Evolutionary conservation across 2,329 filamentous ascomycete species (phyloP).

Genomic region (Fusarium globosum): DNA sequence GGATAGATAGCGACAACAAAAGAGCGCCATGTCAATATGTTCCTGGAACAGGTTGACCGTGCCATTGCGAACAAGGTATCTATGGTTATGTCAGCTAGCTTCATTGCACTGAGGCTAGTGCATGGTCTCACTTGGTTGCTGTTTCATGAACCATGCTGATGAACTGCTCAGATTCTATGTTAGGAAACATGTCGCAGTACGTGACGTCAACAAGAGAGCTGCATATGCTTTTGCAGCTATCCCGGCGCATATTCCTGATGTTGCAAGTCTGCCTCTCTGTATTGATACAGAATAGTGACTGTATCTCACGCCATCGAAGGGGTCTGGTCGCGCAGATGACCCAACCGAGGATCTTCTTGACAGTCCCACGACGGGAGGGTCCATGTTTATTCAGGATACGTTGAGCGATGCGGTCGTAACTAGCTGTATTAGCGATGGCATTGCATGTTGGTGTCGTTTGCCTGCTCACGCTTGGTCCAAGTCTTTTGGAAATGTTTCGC

Average conservation of each 20-base stretch:
- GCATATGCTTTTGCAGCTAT: neutral
- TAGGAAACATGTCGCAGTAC: fast-evolving
- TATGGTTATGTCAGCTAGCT: fast-evolving
- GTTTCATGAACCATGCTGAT: neutral
- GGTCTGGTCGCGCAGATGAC: fast-evolving
- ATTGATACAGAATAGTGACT: neutral
- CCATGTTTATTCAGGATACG: fast-evolving
- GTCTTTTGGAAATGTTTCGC: fast-evolving
- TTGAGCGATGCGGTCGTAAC: fast-evolving
- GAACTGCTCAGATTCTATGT: fast-evolving
- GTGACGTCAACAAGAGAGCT: fast-evolving
- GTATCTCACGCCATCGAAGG: neutral
- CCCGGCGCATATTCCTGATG: fast-evolving
- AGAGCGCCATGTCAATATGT: neutral
- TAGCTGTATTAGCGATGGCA: fast-evolving
- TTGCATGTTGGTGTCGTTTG: too few relatives aligned
- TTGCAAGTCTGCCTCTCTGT: fast-evolving
- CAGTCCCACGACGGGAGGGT: fast-evolving
- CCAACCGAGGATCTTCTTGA: neutral
- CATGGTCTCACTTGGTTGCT: neutral
- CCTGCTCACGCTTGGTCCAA: neutral
- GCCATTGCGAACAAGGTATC: fast-evolving
- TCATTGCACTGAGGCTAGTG: fast-evolving
- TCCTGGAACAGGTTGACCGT: fast-evolving
- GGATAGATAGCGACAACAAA: neutral